phyloP scores from a whole-genome alignment of 495 filamentous ascomycete species.

The Penicillium tannophilum region DNA sequence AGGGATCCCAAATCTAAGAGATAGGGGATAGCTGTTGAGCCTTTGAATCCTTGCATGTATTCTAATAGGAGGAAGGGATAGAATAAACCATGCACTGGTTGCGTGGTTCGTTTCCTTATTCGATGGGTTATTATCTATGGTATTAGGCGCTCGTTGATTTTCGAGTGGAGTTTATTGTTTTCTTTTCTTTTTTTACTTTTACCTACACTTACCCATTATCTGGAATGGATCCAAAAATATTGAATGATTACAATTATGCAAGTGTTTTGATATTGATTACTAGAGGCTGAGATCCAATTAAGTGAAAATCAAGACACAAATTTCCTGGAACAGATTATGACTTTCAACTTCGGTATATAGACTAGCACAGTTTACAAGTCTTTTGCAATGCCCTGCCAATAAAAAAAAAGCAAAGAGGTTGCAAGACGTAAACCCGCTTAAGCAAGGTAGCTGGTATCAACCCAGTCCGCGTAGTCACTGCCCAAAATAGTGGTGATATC shows the following conservation, averaged over 20 bases:
- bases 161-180: background rate
- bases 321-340: background rate
- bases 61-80: background rate
- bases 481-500: conserved; percentile 54
- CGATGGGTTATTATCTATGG: background rate
- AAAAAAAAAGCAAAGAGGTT: background rate
- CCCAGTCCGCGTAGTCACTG: conserved; percentile 46
- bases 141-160: background rate
- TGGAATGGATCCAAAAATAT: background rate
- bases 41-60: background rate
- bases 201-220: background rate
- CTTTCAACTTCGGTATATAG: background rate
- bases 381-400: background rate
- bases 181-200: background rate
- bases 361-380: background rate
- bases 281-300: too few species aligned
- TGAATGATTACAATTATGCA: background rate
- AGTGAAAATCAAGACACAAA: too few species aligned
- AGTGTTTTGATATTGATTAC: too few species aligned
- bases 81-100: background rate
- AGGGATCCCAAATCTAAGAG: conserved; percentile 14
- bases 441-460: conserved; percentile 39
- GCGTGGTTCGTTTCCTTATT: background rate
- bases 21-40: background rate
- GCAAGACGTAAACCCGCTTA: conserved; percentile 9